Evolutionary conservation across 805 yeast species (phyloP), one percentile per base, ranked within the genome.

Genomic region (Danielia reshetovae): DNA sequence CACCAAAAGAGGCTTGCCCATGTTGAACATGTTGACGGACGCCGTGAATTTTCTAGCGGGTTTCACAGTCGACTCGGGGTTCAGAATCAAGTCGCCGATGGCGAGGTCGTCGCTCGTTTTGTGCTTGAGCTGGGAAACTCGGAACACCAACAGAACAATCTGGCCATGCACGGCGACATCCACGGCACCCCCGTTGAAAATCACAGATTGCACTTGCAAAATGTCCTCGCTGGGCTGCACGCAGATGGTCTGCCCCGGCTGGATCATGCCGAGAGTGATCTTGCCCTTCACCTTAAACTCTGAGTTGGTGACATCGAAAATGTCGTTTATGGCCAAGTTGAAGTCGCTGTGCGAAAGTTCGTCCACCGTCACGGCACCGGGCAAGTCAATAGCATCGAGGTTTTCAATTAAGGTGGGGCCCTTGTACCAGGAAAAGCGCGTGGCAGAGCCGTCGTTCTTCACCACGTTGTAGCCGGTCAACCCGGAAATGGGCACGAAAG

Each of bases 401-500:
- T 57, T 49, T 18, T 64, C 65, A 7, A 72, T 47, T 34, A 75
- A 55, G 0, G 72, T 67, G 7, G 66, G 65, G 1, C 72, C 72
- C 17, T 40, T 54, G 60, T 73, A 67, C 84, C 84, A 74, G 15
- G 62, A 22, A 39, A 57, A 54, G 43, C 60, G 68, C 41, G 58
- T 23, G 14, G 48, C 32, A 2, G 51, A 34, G 3, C 42, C 33
- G 5, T 70, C 65, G 11, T 32, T 39, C 26, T 69, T 72, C 11
- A 74, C 75, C 9, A 85, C 80, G 48, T 83, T 82, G 32, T 68
- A 75, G 7, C 94, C 94, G 3, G 70, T 55, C 30, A 78, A 66
- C 0, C 90, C 94, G 7, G 85, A 77, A 18, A 80, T 72, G 2
- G 94, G 93, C 2, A 85, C 64, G 42, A 75, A 82, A 3, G 57